A percentile compares a stretch with the other conserved stretches of the same genome.
phyloP scores from a whole-genome alignment of 345 rosid species.

The Gossypium longicalyx region DNA sequence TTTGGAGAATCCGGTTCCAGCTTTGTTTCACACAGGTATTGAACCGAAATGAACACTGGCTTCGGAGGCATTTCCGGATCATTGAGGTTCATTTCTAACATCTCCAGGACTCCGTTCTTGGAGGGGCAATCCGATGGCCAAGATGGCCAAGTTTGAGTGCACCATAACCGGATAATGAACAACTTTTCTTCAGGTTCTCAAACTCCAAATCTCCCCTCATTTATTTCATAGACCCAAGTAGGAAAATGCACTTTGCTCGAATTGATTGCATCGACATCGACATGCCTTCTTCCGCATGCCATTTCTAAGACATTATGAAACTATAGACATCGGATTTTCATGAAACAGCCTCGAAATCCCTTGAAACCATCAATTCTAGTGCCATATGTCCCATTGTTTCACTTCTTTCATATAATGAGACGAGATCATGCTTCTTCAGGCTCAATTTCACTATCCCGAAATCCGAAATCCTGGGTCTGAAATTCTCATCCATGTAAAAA shows the following conservation, averaged over 20 bases:
- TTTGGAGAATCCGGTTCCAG: neutral
- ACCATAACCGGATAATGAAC: constrained; percentile 34
- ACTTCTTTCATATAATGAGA: neutral
- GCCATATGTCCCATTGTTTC: constrained; percentile 9
- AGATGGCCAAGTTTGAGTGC: constrained; percentile 29
- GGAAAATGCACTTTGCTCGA: constrained; percentile 4
- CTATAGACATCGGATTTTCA: constrained; percentile 16
- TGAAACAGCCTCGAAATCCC: neutral
- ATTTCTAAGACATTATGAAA: constrained; percentile 12
- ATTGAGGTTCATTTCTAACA: constrained; percentile 25
- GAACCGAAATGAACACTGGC: constrained; percentile 22
- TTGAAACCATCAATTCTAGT: neutral
- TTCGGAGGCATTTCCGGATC: constrained; percentile 29
- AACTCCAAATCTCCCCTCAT: constrained; percentile 11
- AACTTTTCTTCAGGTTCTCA: constrained; percentile 9
- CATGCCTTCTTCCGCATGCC: neutral
- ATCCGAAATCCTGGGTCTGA: constrained; percentile 2
- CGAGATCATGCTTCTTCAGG: neutral
- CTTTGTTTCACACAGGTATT: neutral
- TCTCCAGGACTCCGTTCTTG: constrained; percentile 32
- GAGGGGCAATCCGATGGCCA: constrained; percentile 28
- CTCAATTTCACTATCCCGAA: neutral
- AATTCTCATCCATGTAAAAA: constrained; percentile 5
- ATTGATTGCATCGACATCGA: neutral
- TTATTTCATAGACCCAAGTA: constrained; percentile 15